Base-by-base conservation (phyloP, 345 rosid genomes). In the Chamaenerion angustifolium region DNA sequence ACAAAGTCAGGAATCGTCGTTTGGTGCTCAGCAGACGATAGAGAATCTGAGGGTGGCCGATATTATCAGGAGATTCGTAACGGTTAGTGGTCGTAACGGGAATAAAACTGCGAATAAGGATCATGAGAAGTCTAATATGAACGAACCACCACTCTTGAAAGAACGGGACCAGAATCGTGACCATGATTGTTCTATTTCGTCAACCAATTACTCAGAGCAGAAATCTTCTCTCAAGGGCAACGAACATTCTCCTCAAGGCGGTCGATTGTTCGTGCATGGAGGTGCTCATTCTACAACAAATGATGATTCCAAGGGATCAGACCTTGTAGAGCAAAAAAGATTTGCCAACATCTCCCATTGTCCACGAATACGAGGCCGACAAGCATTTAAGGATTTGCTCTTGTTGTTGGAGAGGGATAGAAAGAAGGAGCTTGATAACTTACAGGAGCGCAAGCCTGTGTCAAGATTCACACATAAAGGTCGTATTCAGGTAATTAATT, bases 401-500 rank as follows among this genome's bases (percentile, higher is more conserved):
- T 19, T 62, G 55, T 76, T 59, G n/a, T 69, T 82, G 62, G 79
- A 69, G 51, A 74, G 79, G 35, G 82, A 79, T 21, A 75, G 83
- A 51, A 68, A 60, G 0, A 71, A 58, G 27, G 97, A 89, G 62
- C 61, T 89, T 14, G 70, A 53, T 10, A 41, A 46, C n/a, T 43
- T 89, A 25, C 43, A 4, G 1, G 72, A 70, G 14, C 80, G 88
- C 12, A 79, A 62, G 16, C 35, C 71, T 14, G 95, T 85, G 45
- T 75, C 97, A 0, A 83, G 63, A 60, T 89, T 89, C 58, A 18
- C 77, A 0, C 82, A 85, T 37, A 82, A 84, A 11, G 90, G 97
- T 10, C 69, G 95, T 42, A 68, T 85, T 70, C 97, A 83, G 90
- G 95, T 89, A 15, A 58, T 31, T n/a, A n/a, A n/a, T n/a, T n/a